Evolutionary conservation across 441 rosid species (phyloP), one percentile per base, ranked within the genome.

Genomic region (Populus hybrid): DNA sequence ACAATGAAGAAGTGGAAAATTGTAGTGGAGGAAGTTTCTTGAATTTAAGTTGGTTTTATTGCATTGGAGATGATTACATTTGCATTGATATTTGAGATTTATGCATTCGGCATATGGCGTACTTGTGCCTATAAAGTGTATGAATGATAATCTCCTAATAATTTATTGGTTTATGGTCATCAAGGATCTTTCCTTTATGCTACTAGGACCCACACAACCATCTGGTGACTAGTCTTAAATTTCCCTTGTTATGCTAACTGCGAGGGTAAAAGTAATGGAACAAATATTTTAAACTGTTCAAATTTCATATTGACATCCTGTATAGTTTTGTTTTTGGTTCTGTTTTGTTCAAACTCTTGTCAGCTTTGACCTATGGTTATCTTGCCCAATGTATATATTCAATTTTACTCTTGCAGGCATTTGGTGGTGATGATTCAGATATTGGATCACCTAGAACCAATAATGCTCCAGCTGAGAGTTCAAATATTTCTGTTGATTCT

Each of bases 401-500:
- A 59, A 46, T 71, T 79, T 78, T 74, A 6, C 66, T 70, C 76
- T 46, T 87, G 80, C 86, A 96, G 99, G 97, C 92, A 65, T 87
- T 94, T 88, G 95, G 90, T 66, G 93, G 91, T 72, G 94, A 94
- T 85, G 94, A 92, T 80, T 96, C 92, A 26, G 98, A 91, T 86
- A 85, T 68, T 83, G 97, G 88, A 82, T 88, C 91, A 67, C 90
- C 97, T 14, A 85, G 84, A 84, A 84, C 87, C 76, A 80, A 76
- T 80, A 87, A 77, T 76, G 85, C 80, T 78, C 76, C 81, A 61
- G 84, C 81, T 74, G 90, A 87, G 86, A 86, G 80, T 83, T 81
- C 88, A 81, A 86, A 80, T 74, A 57, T 87, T 67, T 88, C 79
- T 35, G 75, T 81, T 72, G 89, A 88, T 85, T 75, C 89, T 82